phyloP scores from a whole-genome alignment of 176 grass and related monocot species.

The barley (Hordeum vulgare) region DNA sequence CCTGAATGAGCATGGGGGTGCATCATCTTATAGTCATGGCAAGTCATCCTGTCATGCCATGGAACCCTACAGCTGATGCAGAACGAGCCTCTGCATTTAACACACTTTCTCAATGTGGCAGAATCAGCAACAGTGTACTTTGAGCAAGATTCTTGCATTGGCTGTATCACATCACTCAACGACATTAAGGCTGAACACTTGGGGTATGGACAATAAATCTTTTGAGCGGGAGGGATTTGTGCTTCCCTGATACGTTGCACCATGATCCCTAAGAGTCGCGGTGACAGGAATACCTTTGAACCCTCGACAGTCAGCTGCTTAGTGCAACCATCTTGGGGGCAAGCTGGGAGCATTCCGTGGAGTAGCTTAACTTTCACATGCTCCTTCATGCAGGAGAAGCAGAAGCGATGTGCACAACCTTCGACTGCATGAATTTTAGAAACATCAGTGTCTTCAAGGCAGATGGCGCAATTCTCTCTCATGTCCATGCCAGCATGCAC shows the following conservation, averaged over 20 bases:
- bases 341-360: constrained; percentile 53
- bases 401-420: constrained; percentile 62
- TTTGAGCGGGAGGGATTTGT: constrained; percentile 53
- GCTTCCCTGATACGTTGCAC: constrained; percentile 52
- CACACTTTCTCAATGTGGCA: constrained; percentile 51
- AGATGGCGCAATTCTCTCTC: constrained; percentile 74
- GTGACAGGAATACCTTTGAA: constrained; percentile 44
- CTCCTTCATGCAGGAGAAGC: constrained; percentile 77
- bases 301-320: constrained; percentile 49
- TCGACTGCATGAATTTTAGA: constrained; percentile 61
- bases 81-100: constrained; percentile 59
- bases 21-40: constrained; percentile 35
- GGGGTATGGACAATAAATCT: constrained; percentile 74
- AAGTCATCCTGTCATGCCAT: constrained; percentile 63
- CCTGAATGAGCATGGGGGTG: constrained; percentile 33
- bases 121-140: constrained; percentile 28
- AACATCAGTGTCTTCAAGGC: constrained; percentile 55
- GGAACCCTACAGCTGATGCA: constrained; percentile 75
- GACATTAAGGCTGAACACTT: constrained; percentile 72
- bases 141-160: constrained; percentile 41
- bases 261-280: constrained; percentile 58
- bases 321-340: constrained; percentile 67
- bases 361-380: constrained; percentile 66
- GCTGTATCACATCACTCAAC: constrained; percentile 30
- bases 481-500: constrained; percentile 9